Base-by-base conservation (phyloP, 345 rosid species). In the Schrenkiella parvula region DNA sequence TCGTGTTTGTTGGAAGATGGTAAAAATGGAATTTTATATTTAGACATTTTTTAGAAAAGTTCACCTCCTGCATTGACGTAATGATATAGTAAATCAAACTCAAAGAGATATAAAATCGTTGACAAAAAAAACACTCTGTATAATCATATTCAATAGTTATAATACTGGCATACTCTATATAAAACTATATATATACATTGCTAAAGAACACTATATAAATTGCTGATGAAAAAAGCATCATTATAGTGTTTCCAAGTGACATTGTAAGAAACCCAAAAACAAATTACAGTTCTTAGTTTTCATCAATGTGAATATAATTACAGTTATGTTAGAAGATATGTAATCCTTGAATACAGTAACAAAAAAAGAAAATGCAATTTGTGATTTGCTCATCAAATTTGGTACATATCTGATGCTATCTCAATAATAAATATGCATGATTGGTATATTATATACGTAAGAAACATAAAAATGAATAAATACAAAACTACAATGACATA, bases 1-100 rank as follows among this genome's bases (percentile, higher is more conserved):
- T 28, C 39, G 71, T 52, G 18, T 38, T 38, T 52, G 38, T 51
- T 37, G 59, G 70, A 66, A 35, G 31, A 59, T 32, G 31, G 42
- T 64, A 19, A 19, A 46, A 34, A 48, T 4, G 18, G 12, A 7
- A 28, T 18, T n/a, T 32, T 18, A 10, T 10, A n/a, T 1, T n/a
- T 29, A 9, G 29, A 46, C 5, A 21, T 3, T 47, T 57, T 62
- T 31, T 3, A 7, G 8, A 31, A 31, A 43, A 18, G 23, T 29
- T 28, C 50, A 46, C 29, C 13, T 19, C 42, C 7, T 44, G 26
- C 8, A 43, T 11, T 26, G 25, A 63, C 26, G 39, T 43, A 8
- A 18, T 19, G 19, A 23, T 34, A 56, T 3, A 53, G 39, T 2
- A 31, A 29, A 5, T 32, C 6, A 26, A 26, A 10, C 2, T 31